Percentiles rank a stretch among this genome's conserved stretches.
These are phyloP conservation scores for Aspergillus sergii DNA, from an alignment of 2,329 filamentous ascomycete genomes.

Conservation along the genomic window DNA sequence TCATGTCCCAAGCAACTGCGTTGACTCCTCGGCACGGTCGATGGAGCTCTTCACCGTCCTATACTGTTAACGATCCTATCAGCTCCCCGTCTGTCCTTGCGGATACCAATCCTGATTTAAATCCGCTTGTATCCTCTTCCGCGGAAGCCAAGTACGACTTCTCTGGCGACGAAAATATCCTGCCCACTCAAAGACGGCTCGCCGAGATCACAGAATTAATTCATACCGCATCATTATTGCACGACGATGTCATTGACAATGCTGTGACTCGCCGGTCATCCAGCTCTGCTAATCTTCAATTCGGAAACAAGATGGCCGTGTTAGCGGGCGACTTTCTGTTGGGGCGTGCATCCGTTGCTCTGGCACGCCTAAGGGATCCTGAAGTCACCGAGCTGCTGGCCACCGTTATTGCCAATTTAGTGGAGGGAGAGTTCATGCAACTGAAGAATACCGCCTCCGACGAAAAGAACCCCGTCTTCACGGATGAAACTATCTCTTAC, in stretches of 20 bases:
- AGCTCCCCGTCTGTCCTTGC: conserved; percentile 65
- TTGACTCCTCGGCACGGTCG: conserved; percentile 67
- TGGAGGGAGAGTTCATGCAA: conserved; percentile 99
- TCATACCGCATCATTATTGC: conserved; percentile 91
- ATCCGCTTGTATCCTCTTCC: conserved; percentile 55
- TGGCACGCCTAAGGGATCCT: conserved; percentile 85
- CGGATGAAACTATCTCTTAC: conserved; percentile 85
- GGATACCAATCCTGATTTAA: conserved; percentile 76
- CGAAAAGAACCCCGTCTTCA: conserved; percentile 81
- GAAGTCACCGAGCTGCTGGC: conserved; percentile 94
- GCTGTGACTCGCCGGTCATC: conserved; percentile 80
- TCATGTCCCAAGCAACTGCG: conserved; percentile 95
- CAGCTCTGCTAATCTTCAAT: conserved; percentile 88
- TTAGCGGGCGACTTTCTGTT: conserved; percentile 95
- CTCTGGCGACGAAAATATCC: conserved; percentile 62
- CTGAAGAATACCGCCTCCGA: conserved; percentile 92
- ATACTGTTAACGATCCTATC: conserved; percentile 62
- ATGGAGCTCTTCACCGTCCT: conserved; percentile 34
- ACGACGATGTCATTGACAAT: conserved; percentile 98
- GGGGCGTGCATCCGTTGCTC: conserved; percentile 86
- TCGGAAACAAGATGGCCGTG: conserved; percentile 99
- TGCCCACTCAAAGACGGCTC: conserved; percentile 88
- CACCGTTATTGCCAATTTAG: conserved; percentile 94
- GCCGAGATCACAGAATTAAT: conserved; percentile 98
- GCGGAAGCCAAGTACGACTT: conserved; percentile 39